A percentile compares a stretch with the other conserved stretches of the same genome.
These are phyloP conservation scores for Ustilago trichophora DNA, from an alignment of 1,284 basidiomycete genomes.

Conservation along the genomic window DNA sequence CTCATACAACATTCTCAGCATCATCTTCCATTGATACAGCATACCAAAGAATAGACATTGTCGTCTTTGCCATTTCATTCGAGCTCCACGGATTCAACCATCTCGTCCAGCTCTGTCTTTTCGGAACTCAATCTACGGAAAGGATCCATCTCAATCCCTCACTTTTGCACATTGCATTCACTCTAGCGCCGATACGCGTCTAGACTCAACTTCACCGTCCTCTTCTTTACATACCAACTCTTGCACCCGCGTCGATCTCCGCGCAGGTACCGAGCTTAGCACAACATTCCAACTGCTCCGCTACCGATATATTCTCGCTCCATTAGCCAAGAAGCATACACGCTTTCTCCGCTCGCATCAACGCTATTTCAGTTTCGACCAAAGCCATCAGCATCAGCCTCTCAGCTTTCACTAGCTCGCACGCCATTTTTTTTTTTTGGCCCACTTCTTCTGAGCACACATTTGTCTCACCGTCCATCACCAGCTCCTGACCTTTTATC, in stretches of 20 bases:
- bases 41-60: neutral
- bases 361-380: neutral
- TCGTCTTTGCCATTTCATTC: too few relatives aligned
- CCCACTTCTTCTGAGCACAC: neutral
- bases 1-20: neutral
- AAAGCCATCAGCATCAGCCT: neutral
- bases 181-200: slow-evolving; percentile 2
- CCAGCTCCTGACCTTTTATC: slow-evolving; percentile 1
- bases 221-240: too few relatives aligned
- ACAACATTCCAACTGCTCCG: neutral
- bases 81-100: neutral
- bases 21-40: too few relatives aligned
- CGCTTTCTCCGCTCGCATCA: neutral
- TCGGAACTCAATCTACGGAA: neutral
- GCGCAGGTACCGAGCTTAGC: neutral
- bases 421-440: neutral
- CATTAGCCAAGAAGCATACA: neutral
- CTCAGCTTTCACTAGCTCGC: neutral
- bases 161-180: slow-evolving; percentile 1
- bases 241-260: too few relatives aligned
- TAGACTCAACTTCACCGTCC: neutral
- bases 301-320: too few relatives aligned
- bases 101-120: neutral
- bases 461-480: neutral
- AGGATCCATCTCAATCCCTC: neutral